Evolutionary conservation across 2,329 filamentous ascomycete genomes (phyloP).

Genomic region (Aspergillus transmontanensis): DNA sequence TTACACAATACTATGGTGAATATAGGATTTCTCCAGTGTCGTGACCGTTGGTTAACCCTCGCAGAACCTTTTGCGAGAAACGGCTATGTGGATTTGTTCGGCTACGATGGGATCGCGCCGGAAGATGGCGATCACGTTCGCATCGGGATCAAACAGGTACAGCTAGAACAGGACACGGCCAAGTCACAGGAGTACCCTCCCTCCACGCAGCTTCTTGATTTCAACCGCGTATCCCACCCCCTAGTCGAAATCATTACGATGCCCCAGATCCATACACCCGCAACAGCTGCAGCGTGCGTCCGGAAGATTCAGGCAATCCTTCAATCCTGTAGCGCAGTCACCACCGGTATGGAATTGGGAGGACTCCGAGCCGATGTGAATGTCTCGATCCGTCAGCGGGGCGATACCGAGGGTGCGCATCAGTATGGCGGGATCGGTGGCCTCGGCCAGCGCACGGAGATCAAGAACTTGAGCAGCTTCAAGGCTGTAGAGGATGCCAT

Average conservation of each 20-base stretch:
- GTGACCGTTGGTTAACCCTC: constrained; percentile 10
- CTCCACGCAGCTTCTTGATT: constrained; percentile 78
- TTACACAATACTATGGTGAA: constrained; percentile 85
- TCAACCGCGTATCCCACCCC: constrained; percentile 89
- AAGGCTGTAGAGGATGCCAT: constrained; percentile 95
- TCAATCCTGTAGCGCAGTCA: constrained; percentile 78
- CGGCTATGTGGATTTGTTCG: constrained; percentile 70
- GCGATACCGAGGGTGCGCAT: constrained; percentile 44
- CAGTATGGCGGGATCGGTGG: constrained; percentile 61
- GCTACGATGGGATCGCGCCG: constrained; percentile 76
- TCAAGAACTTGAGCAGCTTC: constrained; percentile 95
- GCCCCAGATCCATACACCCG: constrained; percentile 83
- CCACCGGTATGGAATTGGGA: constrained; percentile 89
- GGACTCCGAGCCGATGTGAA: constrained; percentile 93
- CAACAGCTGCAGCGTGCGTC: constrained; percentile 84
- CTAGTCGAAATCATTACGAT: constrained; percentile 94
- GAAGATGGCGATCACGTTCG: constrained; percentile 70
- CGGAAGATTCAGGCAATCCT: constrained; percentile 84
- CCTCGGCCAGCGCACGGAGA: constrained; percentile 88
- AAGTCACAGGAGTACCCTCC: constrained; percentile 82
- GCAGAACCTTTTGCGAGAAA: constrained; percentile 65
- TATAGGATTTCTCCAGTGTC: not conserved
- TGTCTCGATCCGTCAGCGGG: constrained; percentile 74
- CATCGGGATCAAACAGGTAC: constrained; percentile 87
- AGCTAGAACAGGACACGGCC: constrained; percentile 97